Evolutionary conservation across 2,329 filamentous ascomycete species (phyloP).

Genomic region (Colletotrichum liriopes): DNA sequence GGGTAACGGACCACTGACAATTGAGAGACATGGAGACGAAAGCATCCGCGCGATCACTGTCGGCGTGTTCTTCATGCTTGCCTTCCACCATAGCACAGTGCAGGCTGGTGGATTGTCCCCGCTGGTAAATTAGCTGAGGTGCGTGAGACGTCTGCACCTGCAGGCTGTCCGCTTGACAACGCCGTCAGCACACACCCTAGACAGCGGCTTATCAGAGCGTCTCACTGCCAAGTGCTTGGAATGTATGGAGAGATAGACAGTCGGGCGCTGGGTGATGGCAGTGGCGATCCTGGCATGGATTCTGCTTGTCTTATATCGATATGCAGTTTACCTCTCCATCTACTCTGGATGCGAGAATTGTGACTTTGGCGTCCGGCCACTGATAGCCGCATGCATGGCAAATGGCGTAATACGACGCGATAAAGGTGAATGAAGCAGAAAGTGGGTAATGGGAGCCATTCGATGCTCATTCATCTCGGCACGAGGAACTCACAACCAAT

Average conservation of each 20-base stretch:
- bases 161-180: slow-evolving; percentile 1
- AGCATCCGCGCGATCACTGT: background rate
- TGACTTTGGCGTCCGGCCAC: background rate
- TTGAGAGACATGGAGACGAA: background rate
- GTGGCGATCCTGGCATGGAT: background rate
- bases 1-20: background rate
- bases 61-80: background rate
- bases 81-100: background rate
- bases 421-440: background rate
- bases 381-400: background rate
- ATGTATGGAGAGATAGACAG: background rate
- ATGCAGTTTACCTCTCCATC: background rate
- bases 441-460: background rate
- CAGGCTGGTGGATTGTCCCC: background rate
- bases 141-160: slow-evolving; percentile 4
- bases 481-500: background rate
- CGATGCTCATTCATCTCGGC: background rate
- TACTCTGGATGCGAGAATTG: background rate
- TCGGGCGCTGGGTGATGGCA: background rate
- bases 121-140: slow-evolving; percentile 4
- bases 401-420: background rate
- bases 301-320: background rate
- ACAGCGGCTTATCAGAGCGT: slow-evolving; percentile 9
- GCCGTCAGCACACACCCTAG: background rate
- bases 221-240: slow-evolving; percentile 1